Conservation (phyloP, 805 yeast genomes). For the Cyberlindnera suaveolens region DNA sequence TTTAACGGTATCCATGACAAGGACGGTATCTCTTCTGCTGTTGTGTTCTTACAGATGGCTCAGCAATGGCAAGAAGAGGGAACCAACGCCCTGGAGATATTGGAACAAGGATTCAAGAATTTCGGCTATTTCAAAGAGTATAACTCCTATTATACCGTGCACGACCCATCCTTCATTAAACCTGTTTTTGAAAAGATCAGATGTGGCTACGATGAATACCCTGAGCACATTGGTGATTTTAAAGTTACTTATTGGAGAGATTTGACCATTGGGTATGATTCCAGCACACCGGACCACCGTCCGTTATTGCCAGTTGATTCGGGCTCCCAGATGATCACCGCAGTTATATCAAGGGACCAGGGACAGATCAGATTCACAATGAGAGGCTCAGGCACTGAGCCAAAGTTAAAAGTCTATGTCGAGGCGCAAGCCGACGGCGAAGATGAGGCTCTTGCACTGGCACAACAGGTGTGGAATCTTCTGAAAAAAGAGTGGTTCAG, state of each 20-base stretch:
- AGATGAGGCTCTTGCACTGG: conserved; percentile 41
- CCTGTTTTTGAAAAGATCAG: conserved; percentile 53
- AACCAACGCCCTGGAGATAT: conserved; percentile 38
- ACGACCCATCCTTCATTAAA: conserved; percentile 44
- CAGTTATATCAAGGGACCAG: conserved; percentile 33
- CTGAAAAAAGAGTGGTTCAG: conserved; percentile 61
- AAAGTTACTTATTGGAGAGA: conserved; percentile 70
- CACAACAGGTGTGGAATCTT: conserved; percentile 60
- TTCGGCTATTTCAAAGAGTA: conserved; percentile 82
- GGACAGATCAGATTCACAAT: conserved; percentile 65
- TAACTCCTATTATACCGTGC: conserved; percentile 78
- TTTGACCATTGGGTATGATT: conserved; percentile 75
- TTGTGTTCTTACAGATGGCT: conserved; percentile 68
- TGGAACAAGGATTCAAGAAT: conserved; percentile 51
- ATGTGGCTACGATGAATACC: conserved; percentile 27
- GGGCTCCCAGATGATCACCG: conserved; percentile 83
- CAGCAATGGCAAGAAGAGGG: conserved; percentile 39
- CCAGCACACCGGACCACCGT: conserved; percentile 46
- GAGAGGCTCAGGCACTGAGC: conserved; percentile 96
- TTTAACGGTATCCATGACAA: conserved; percentile 79
- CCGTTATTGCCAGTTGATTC: conserved; percentile 71
- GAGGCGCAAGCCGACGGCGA: conserved; percentile 60
- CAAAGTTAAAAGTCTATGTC: conserved; percentile 85
- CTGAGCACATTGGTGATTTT: conserved; percentile 50
- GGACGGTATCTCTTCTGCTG: conserved; percentile 84